Conservation (phyloP, 331 rosid species). For the Telfairia occidentalis region DNA sequence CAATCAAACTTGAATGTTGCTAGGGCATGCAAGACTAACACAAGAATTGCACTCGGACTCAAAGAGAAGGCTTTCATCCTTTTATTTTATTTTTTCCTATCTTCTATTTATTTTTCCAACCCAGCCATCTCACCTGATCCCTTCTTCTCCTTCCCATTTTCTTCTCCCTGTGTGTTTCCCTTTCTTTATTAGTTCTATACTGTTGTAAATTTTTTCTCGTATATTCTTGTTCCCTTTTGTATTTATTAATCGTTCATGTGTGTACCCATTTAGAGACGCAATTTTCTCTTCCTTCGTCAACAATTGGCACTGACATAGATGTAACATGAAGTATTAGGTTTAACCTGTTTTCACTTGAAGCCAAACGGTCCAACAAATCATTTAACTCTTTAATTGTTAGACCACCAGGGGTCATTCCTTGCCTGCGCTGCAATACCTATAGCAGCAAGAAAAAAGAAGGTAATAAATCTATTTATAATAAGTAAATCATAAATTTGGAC, state of each 20-base stretch:
- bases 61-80: too few species aligned
- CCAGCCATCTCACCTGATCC: neutral
- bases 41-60: too few species aligned
- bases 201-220: too few species aligned
- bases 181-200: neutral
- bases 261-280: neutral
- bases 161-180: neutral
- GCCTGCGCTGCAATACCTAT: conserved; percentile 77
- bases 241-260: neutral
- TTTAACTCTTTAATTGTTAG: conserved; percentile 64
- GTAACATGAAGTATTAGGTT: neutral
- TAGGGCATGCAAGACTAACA: too few species aligned
- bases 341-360: conserved; percentile 67
- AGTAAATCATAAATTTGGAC: neutral
- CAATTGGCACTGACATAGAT: neutral
- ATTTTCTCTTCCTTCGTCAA: neutral
- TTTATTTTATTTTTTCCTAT: neutral
- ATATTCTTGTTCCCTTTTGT: neutral
- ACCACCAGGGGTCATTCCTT: conserved; percentile 67
- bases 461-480: neutral
- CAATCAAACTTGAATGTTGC: too few species aligned
- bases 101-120: neutral
- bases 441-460: conserved; percentile 11
- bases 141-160: neutral
- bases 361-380: conserved; percentile 70